A percentile compares a stretch with the other conserved stretches of the same genome.
phyloP scores from a whole-genome alignment of 2,329 filamentous ascomycete genomes.

The Penicillium crustosum region DNA sequence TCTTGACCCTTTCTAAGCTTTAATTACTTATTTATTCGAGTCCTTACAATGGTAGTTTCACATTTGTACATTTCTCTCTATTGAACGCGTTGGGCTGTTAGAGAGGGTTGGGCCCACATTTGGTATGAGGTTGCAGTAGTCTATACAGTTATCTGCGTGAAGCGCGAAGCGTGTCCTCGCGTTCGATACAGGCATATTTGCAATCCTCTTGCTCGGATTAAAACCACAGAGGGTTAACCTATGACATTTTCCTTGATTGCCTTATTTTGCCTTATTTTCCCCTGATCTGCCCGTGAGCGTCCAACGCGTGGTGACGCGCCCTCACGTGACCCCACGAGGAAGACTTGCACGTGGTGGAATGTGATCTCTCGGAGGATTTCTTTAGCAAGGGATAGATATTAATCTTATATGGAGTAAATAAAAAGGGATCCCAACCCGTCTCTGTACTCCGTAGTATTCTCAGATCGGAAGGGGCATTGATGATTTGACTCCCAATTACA shows the following conservation, averaged over 20 bases:
- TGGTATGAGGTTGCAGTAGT: constrained; percentile 4
- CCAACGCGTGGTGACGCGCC: constrained; percentile 21
- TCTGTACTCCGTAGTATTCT: neutral
- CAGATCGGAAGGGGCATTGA: neutral
- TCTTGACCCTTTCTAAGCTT: neutral
- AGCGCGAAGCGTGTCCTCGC: constrained; percentile 6
- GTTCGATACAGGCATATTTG: neutral
- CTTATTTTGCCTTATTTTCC: neutral
- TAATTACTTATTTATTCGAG: neutral
- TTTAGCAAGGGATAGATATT: neutral
- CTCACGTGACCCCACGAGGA: constrained; percentile 22
- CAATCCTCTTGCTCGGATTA: neutral
- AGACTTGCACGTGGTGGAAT: constrained; percentile 11
- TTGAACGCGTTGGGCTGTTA: neutral
- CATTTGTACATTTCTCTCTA: neutral
- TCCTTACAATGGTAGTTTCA: neutral
- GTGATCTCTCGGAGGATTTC: neutral
- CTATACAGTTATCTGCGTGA: neutral
- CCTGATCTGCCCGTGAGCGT: neutral
- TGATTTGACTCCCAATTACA: neutral
- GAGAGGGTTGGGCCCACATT: neutral
- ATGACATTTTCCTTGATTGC: neutral
- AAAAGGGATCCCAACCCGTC: neutral
- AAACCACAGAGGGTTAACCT: neutral
- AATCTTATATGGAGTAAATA: neutral